A percentile compares a stretch with the other conserved stretches of the same genome.
phyloP scores from a whole-genome alignment of 2,329 filamentous ascomycete genomes.

The Ophiocordyceps camponoti-leonardi region DNA sequence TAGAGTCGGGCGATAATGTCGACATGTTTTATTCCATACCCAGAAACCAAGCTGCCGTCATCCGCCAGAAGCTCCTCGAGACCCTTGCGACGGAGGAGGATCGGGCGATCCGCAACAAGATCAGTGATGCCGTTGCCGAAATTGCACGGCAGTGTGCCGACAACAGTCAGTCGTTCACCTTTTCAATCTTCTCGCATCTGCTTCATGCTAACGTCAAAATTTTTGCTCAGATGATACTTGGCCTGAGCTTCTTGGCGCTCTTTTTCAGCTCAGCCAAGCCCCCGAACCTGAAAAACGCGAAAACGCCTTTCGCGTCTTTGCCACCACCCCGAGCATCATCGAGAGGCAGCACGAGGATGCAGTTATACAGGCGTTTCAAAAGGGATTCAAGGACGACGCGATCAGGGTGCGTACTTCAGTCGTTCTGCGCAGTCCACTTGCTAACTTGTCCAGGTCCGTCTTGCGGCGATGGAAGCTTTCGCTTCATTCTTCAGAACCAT shows the following conservation, averaged over 20 bases:
- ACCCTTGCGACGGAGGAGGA: constrained; percentile 57
- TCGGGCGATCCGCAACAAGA: constrained; percentile 72
- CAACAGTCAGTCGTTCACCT: constrained; percentile 43
- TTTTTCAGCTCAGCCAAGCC: constrained; percentile 86
- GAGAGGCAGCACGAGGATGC: constrained; percentile 87
- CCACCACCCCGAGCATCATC: constrained; percentile 87
- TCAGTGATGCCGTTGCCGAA: constrained; percentile 94
- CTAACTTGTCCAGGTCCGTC: constrained; percentile 47
- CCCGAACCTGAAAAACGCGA: constrained; percentile 71
- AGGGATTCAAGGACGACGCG: constrained; percentile 80
- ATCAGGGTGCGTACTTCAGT: constrained; percentile 41
- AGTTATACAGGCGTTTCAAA: constrained; percentile 76
- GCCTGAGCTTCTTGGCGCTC: constrained; percentile 70
- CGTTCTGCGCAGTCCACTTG: background rate
- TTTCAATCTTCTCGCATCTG: background rate
- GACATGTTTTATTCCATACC: constrained; percentile 77
- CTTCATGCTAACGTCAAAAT: constrained; percentile 5
- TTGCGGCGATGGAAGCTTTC: constrained; percentile 93
- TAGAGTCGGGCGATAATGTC: constrained; percentile 48
- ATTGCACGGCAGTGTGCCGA: constrained; percentile 90
- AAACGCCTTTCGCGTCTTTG: constrained; percentile 86
- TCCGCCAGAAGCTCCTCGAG: constrained; percentile 70
- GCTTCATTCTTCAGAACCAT: constrained; percentile 89
- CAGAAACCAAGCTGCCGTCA: constrained; percentile 55
- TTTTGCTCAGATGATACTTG: constrained; percentile 54